Conservation (phyloP, 352 stramenopile genomes). For the Globisporangium alternatum region DNA sequence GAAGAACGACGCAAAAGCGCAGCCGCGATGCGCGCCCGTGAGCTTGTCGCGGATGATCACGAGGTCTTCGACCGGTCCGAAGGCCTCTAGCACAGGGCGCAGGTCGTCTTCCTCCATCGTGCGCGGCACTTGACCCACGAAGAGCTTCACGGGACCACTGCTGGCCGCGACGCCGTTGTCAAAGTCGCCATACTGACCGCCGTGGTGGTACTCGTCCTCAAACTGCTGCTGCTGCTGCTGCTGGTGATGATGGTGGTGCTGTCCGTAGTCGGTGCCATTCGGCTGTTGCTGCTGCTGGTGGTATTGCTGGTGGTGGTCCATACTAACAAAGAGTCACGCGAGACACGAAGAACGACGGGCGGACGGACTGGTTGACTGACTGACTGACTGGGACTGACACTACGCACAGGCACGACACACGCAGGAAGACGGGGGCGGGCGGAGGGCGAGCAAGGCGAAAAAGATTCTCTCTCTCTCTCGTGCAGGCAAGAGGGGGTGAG, state of each 20-base stretch:
- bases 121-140: slow-evolving; percentile 85
- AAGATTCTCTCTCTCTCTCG: slow-evolving; percentile 79
- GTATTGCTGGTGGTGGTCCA: slow-evolving; percentile 12
- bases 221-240: slow-evolving; percentile 1
- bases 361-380: background rate
- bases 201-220: background rate
- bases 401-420: slow-evolving; percentile 14
- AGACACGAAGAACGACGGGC: slow-evolving; percentile 2
- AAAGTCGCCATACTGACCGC: slow-evolving; percentile 7
- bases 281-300: background rate
- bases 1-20: slow-evolving; percentile 88
- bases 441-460: slow-evolving; percentile 29
- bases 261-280: background rate
- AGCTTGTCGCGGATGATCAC: slow-evolving; percentile 92
- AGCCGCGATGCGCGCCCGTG: slow-evolving; percentile 82
- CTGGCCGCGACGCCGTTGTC: background rate
- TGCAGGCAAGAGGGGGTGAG: background rate
- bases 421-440: background rate
- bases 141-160: slow-evolving; percentile 71
- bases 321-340: slow-evolving; percentile 8
- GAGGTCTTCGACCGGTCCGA: slow-evolving; percentile 81
- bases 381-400: background rate
- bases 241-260: background rate
- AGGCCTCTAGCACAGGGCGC: slow-evolving; percentile 82
- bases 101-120: slow-evolving; percentile 88